Evolutionary conservation across 352 stramenopile genomes (phyloP).

Genomic region (Globisporangium heterothallicum): DNA sequence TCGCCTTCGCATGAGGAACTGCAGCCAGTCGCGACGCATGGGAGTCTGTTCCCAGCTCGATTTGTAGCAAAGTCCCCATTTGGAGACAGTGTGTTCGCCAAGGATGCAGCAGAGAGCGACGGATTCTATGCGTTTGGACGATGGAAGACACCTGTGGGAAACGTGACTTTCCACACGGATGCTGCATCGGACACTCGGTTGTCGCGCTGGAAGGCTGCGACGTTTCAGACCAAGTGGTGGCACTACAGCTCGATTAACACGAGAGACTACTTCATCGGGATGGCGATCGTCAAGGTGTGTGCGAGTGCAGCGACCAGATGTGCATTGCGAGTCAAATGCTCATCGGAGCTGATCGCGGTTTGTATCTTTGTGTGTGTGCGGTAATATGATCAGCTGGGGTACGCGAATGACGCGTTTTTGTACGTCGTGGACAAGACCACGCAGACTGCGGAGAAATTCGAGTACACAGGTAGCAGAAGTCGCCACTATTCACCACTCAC

Average conservation of each 20-base stretch:
- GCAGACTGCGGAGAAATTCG: conserved; percentile 25
- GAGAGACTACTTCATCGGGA: conserved; percentile 27
- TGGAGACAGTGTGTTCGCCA: conserved; percentile 14
- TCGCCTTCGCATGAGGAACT: conserved; percentile 24
- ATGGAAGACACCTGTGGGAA: conserved; percentile 18
- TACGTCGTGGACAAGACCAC: conserved; percentile 42
- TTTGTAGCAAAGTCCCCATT: conserved; percentile 12
- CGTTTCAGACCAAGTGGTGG: conserved; percentile 34
- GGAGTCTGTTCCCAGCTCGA: conserved; percentile 21
- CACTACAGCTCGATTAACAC: conserved; percentile 42
- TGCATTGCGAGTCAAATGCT: not conserved
- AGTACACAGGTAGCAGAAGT: conserved; percentile 29
- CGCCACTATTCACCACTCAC: too few relatives aligned
- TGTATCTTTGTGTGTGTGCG: not conserved
- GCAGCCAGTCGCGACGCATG: conserved; percentile 13
- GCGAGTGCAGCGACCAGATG: not conserved
- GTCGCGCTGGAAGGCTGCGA: conserved; percentile 4
- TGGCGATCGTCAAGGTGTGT: conserved; percentile 28
- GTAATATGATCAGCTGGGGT: conserved; percentile 19
- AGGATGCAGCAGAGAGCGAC: not conserved
- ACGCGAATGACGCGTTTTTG: conserved; percentile 34
- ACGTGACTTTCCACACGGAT: conserved; percentile 29
- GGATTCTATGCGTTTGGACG: conserved; percentile 27
- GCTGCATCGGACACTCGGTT: not conserved
- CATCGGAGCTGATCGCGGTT: too few relatives aligned